Percentiles rank a stretch among this genome's conserved stretches.
Conservation (phyloP, 1,139 yeast species). For the Debaryomyces nepalensis region DNA sequence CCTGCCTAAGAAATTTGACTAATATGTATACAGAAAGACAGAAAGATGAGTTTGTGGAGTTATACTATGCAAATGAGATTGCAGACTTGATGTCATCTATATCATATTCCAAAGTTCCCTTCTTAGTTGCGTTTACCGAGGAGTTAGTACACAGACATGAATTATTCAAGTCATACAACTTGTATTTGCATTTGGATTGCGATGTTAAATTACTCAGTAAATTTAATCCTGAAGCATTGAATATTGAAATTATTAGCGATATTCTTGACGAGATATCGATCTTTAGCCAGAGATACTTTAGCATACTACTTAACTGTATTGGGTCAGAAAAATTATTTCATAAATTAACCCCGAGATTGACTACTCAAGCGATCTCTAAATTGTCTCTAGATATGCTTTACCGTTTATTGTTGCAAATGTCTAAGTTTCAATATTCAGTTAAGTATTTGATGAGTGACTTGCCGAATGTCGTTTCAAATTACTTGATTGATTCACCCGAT, state of each 20-base stretch:
- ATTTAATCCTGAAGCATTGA: conserved; percentile 29
- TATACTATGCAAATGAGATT: conserved; percentile 25
- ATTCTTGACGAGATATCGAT: conserved; percentile 25
- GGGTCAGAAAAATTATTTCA: conserved; percentile 26
- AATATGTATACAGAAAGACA: conserved; percentile 19
- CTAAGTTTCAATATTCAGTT: conserved; percentile 30
- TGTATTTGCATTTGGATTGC: conserved; percentile 22
- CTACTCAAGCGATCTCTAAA: conserved; percentile 23
- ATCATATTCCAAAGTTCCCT: conserved; percentile 21
- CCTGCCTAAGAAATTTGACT: conserved; percentile 19
- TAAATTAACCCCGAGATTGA: conserved; percentile 23
- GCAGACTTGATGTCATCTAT: conserved; percentile 23
- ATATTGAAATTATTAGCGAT: conserved; percentile 22
- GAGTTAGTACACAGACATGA: conserved; percentile 16
- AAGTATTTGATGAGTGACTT: conserved; percentile 30
- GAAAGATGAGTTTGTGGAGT: conserved; percentile 18
- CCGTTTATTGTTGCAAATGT: conserved; percentile 27
- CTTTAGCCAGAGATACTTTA: conserved; percentile 29
- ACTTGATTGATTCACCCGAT: conserved; percentile 21
- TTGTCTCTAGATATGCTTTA: conserved; percentile 35
- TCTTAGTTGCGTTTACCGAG: conserved; percentile 13
- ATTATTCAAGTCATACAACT: conserved; percentile 29
- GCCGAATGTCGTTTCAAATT: conserved; percentile 32
- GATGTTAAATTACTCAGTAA: conserved; percentile 30
- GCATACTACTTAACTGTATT: conserved; percentile 36